Percentiles rank a stretch among this genome's conserved stretches.
phyloP scores from a whole-genome alignment of 2,329 filamentous ascomycete genomes.

The Basipetospora sp. region DNA sequence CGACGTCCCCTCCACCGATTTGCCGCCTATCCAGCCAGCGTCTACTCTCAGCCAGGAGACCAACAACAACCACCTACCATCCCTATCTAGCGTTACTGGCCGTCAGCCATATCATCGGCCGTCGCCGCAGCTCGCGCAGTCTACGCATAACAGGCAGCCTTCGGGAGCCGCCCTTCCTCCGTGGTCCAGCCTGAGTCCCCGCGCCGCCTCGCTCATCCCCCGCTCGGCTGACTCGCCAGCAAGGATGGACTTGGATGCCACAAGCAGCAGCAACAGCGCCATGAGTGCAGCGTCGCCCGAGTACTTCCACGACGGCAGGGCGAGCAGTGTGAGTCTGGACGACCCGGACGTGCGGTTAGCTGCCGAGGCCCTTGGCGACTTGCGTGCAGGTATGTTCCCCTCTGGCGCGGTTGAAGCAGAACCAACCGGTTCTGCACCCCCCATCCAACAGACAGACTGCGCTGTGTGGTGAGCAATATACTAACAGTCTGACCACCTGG shows the following conservation, averaged over 20 bases:
- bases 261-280: conserved; percentile 25
- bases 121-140: conserved; percentile 8
- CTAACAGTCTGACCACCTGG: not conserved
- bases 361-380: conserved; percentile 60
- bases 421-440: no score
- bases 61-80: conserved; percentile 22
- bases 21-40: conserved; percentile 27
- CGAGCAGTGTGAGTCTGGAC: conserved; percentile 43
- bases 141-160: conserved; percentile 6
- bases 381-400: conserved; percentile 52
- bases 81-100: conserved; percentile 26
- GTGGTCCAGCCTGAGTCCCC: conserved; percentile 36
- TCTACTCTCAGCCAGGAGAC: conserved; percentile 12
- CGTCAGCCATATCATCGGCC: conserved; percentile 8
- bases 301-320: conserved; percentile 27
- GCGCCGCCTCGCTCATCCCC: conserved; percentile 33
- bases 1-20: conserved; percentile 22
- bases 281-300: conserved; percentile 31
- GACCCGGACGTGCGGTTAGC: conserved; percentile 55
- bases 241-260: conserved; percentile 33
- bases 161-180: conserved; percentile 11
- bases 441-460: no score
- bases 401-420: no score
- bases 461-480: no score
- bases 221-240: conserved; percentile 28